Conservation (phyloP, 1,139 yeast species). For the Yamadazyma blattariae region DNA sequence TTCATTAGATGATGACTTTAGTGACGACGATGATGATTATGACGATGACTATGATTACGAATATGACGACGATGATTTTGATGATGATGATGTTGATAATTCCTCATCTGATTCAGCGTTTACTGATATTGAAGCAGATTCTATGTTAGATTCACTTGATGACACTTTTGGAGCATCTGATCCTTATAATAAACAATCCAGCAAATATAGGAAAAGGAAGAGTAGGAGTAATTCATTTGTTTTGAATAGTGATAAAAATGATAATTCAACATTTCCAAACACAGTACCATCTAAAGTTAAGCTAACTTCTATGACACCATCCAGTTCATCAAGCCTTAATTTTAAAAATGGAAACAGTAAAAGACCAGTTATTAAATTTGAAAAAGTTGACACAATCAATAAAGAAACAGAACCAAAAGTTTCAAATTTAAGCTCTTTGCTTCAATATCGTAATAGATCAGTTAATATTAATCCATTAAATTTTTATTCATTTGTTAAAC, state of each 20-base stretch:
- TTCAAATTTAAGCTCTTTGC: slow-evolving; percentile 41
- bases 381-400: slow-evolving; percentile 16
- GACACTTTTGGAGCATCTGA: slow-evolving; percentile 22
- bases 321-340: slow-evolving; percentile 5
- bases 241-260: slow-evolving; percentile 1
- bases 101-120: slow-evolving; percentile 43
- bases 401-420: slow-evolving; percentile 1
- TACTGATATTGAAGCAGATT: slow-evolving; percentile 43
- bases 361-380: slow-evolving; percentile 19
- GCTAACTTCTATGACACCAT: slow-evolving; percentile 8
- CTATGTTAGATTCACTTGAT: slow-evolving; percentile 32
- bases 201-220: slow-evolving; percentile 12
- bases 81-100: slow-evolving; percentile 23
- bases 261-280: slow-evolving; percentile 3
- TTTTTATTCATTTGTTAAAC: slow-evolving; percentile 49
- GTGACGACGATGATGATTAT: slow-evolving; percentile 14
- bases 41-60: slow-evolving; percentile 18
- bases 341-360: neutral
- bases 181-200: slow-evolving; percentile 16
- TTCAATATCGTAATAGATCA: slow-evolving; percentile 33
- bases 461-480: slow-evolving; percentile 48
- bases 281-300: slow-evolving; percentile 7
- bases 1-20: slow-evolving; percentile 8
- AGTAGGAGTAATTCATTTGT: slow-evolving; percentile 9
- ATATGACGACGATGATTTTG: slow-evolving; percentile 20